Conservation (phyloP, 768 basidiomycete genomes). For the Suillus luteus region DNA sequence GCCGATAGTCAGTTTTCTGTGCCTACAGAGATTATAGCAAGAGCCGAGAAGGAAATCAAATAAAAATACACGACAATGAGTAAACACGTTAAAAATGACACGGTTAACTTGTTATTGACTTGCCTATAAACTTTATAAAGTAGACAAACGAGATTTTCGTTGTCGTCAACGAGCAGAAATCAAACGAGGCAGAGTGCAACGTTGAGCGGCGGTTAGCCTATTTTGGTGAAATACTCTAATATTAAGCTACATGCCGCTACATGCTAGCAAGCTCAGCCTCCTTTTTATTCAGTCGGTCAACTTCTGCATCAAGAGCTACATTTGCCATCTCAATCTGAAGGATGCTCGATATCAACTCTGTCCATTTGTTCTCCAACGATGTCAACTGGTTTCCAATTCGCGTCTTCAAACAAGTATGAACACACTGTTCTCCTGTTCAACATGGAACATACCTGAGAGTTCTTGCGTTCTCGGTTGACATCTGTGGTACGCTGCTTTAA, state of each 20-base stretch:
- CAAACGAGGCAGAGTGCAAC: conserved; percentile 3
- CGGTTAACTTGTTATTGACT: background rate
- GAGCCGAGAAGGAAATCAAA: conserved; percentile 15
- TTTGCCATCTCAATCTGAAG: conserved; percentile 97
- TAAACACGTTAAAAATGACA: background rate
- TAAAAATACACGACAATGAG: conserved; percentile 8
- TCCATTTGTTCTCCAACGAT: conserved; percentile 86
- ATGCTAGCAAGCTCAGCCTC: conserved; percentile 61
- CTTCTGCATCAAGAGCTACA: conserved; percentile 80
- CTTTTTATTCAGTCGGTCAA: conserved; percentile 57
- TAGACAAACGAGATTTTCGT: background rate
- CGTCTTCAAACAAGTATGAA: conserved; percentile 48
- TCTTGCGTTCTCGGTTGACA: conserved; percentile 88
- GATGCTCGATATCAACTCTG: conserved; percentile 85
- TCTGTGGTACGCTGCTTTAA: conserved; percentile 78
- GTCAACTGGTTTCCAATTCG: conserved; percentile 78
- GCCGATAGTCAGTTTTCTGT: conserved; percentile 35
- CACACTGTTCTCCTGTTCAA: background rate
- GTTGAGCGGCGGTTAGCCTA: conserved; percentile 3
- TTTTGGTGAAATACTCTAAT: background rate
- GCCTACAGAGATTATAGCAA: conserved; percentile 13
- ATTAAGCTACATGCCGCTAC: conserved; percentile 11
- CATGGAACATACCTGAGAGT: conserved; percentile 60
- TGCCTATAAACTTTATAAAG: background rate
- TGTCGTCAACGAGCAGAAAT: conserved; percentile 3